A percentile compares a stretch with the other conserved stretches of the same genome.
These are phyloP conservation scores for Citrus trifoliata DNA, from an alignment of 345 rosid species.

Conservation along the genomic window DNA sequence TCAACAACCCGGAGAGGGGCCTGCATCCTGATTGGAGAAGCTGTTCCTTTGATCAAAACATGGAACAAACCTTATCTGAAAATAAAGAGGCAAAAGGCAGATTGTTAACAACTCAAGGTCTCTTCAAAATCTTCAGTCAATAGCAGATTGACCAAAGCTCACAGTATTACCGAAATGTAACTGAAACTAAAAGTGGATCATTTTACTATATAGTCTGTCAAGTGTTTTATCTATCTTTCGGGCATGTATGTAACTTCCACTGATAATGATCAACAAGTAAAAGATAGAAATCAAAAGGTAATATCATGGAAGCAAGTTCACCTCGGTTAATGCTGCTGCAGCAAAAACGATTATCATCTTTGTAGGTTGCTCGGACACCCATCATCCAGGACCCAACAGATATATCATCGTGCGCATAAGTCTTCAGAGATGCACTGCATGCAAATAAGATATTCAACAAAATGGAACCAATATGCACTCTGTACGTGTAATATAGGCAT, in stretches of 20 bases:
- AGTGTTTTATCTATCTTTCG: background rate
- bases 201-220: background rate
- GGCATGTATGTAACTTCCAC: background rate
- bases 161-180: background rate
- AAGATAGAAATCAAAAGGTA: background rate
- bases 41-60: slow-evolving; percentile 38
- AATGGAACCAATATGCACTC: background rate
- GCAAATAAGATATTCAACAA: background rate
- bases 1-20: background rate
- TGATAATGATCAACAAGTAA: background rate
- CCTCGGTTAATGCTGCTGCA: slow-evolving; percentile 90
- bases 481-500: background rate
- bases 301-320: slow-evolving; percentile 20
- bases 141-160: background rate
- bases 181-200: background rate
- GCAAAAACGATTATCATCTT: slow-evolving; percentile 88
- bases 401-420: slow-evolving; percentile 78
- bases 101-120: slow-evolving; percentile 2
- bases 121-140: background rate
- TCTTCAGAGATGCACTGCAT: slow-evolving; percentile 88
- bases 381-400: slow-evolving; percentile 98
- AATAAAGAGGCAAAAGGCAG: slow-evolving; percentile 8
- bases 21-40: background rate
- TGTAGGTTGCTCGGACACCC: slow-evolving; percentile 82
- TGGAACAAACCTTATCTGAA: slow-evolving; percentile 69